Conservation (phyloP, 495 filamentous ascomycete species). For the Penicillium atrosanguineum region DNA sequence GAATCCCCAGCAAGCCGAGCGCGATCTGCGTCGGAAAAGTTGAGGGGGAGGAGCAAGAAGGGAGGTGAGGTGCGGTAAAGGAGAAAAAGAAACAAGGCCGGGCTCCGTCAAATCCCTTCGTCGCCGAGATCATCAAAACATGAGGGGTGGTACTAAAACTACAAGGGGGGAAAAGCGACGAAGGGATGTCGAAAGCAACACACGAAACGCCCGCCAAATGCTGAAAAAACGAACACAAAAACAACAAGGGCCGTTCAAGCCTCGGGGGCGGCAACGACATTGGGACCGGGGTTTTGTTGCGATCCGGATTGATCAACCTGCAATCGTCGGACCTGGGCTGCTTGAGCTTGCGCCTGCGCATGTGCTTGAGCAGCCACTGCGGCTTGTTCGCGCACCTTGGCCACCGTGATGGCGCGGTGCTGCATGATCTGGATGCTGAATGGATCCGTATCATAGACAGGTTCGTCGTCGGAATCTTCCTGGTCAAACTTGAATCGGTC, state of each 20-base stretch:
- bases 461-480: slow-evolving; percentile 64
- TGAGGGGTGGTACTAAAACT: slow-evolving; percentile 36
- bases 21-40: slow-evolving; percentile 24
- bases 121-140: slow-evolving; percentile 24
- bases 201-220: slow-evolving; percentile 45
- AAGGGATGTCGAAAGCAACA: slow-evolving; percentile 16
- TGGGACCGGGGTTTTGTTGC: slow-evolving; percentile 35
- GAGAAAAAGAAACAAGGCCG: slow-evolving; percentile 18
- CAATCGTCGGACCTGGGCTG: slow-evolving; percentile 39
- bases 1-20: neutral
- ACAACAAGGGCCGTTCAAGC: slow-evolving; percentile 35
- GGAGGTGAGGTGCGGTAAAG: slow-evolving; percentile 21
- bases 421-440: slow-evolving; percentile 68
- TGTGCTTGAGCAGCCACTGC: slow-evolving; percentile 47
- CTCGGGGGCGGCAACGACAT: slow-evolving; percentile 30
- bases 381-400: slow-evolving; percentile 46
- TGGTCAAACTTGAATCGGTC: slow-evolving; percentile 85
- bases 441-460: slow-evolving; percentile 67
- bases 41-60: slow-evolving; percentile 12
- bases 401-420: slow-evolving; percentile 67
- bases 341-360: slow-evolving; percentile 46
- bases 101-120: slow-evolving; percentile 25
- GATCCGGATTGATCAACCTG: slow-evolving; percentile 40
- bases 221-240: slow-evolving; percentile 15
- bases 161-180: slow-evolving; percentile 29